These are phyloP conservation scores for Zygosaccharomyces gambellarensis DNA, from an alignment of 805 yeast genomes.

Conservation along the genomic window DNA sequence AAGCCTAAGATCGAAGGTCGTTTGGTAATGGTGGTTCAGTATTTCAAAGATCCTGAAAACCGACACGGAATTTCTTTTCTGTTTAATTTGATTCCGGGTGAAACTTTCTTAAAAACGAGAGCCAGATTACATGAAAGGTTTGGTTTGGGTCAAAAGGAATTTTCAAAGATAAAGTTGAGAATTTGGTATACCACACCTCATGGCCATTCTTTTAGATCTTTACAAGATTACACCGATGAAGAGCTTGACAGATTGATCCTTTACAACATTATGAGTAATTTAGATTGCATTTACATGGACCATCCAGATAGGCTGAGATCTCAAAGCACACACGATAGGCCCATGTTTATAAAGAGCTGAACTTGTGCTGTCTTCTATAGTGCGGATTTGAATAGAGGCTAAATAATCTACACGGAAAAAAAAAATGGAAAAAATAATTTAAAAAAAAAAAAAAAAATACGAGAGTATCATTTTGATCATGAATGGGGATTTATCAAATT, in stretches of 20 bases:
- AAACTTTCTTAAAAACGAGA: conserved; percentile 56
- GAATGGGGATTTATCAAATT: not conserved
- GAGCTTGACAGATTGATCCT: conserved; percentile 41
- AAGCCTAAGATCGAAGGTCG: conserved; percentile 29
- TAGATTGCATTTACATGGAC: conserved; percentile 68
- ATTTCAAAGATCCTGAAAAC: conserved; percentile 58
- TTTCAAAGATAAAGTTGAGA: conserved; percentile 62
- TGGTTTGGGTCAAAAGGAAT: conserved; percentile 76
- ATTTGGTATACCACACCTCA: conserved; percentile 30
- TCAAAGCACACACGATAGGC: conserved; percentile 49
- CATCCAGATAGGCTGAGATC: conserved; percentile 79
- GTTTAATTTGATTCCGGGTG: conserved; percentile 66
- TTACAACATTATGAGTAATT: conserved; percentile 48
- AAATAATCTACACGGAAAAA: not conserved
- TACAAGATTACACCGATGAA: conserved; percentile 48
- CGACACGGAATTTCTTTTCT: conserved; percentile 84
- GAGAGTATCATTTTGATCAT: not conserved
- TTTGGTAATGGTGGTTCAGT: conserved; percentile 68
- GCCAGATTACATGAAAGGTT: conserved; percentile 61
- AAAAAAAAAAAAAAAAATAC: not conserved
- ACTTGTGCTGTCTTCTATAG: not conserved
- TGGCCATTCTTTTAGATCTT: conserved; percentile 36
- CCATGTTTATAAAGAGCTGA: conserved; percentile 50
- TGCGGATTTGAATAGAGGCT: not conserved
- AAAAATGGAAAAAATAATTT: not conserved